Conservation (phyloP, 805 yeast species). For the Cephaloascus albidus region DNA sequence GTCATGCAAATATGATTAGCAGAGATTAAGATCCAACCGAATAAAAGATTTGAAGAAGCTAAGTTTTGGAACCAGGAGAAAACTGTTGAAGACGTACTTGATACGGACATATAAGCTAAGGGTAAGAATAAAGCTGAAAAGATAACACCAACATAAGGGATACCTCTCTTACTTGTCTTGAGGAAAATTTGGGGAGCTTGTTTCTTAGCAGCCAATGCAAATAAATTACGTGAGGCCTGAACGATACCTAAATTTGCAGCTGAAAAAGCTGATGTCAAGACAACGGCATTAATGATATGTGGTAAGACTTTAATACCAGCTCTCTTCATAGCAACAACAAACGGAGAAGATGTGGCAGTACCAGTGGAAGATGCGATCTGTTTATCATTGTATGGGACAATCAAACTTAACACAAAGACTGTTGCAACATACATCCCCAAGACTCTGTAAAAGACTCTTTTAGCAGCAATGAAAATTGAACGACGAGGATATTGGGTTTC, state of each 20-base stretch:
- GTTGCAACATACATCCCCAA: slow-evolving; percentile 17
- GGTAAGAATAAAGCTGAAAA: slow-evolving; percentile 19
- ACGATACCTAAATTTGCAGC: slow-evolving; percentile 22
- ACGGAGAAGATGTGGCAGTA: slow-evolving; percentile 25
- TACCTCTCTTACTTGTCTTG: slow-evolving; percentile 20
- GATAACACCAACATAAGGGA: slow-evolving; percentile 15
- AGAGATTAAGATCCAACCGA: slow-evolving; percentile 21
- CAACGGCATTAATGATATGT: slow-evolving; percentile 26
- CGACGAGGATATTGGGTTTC: slow-evolving; percentile 24
- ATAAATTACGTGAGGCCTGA: slow-evolving; percentile 20
- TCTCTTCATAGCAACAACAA: slow-evolving; percentile 25
- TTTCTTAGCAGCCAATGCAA: slow-evolving; percentile 24
- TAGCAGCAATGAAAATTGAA: slow-evolving; percentile 17
- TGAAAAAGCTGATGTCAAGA: slow-evolving; percentile 28
- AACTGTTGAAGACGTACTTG: slow-evolving; percentile 15
- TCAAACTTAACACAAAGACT: slow-evolving; percentile 21
- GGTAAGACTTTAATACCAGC: slow-evolving; percentile 24
- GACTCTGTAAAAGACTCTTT: slow-evolving; percentile 19
- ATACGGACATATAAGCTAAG: slow-evolving; percentile 23
- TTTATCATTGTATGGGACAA: slow-evolving; percentile 19
- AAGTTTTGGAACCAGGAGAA: slow-evolving; percentile 24
- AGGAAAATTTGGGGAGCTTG: slow-evolving; percentile 27
- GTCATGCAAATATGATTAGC: slow-evolving; percentile 18
- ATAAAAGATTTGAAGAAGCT: slow-evolving; percentile 17
- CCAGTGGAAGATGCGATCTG: slow-evolving; percentile 16